phyloP scores from a whole-genome alignment of 768 basidiomycete genomes.

The Agrocybe pediades region DNA sequence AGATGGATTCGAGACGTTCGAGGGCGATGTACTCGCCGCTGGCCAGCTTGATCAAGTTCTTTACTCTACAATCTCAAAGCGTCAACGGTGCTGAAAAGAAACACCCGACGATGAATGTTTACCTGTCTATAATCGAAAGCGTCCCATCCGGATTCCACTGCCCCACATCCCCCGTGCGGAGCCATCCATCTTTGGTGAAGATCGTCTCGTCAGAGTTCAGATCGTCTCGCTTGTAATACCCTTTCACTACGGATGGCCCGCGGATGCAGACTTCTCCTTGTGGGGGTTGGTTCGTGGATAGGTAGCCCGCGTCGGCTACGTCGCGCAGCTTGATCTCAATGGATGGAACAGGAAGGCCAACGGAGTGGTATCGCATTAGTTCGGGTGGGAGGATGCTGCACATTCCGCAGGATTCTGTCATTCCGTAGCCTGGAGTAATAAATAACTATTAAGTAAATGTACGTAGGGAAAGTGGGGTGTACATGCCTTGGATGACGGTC shows the following conservation, averaged over 20 bases:
- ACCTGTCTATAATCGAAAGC: constrained; percentile 89
- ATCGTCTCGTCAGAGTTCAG: constrained; percentile 83
- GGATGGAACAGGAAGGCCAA: constrained; percentile 85
- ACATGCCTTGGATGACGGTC: constrained; percentile 81
- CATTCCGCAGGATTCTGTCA: constrained; percentile 97
- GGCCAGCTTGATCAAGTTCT: constrained; percentile 88
- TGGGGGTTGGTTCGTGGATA: constrained; percentile 66
- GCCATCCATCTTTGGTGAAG: constrained; percentile 91
- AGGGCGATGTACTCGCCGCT: constrained; percentile 53
- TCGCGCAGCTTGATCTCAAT: constrained; percentile 88
- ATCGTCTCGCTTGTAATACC: constrained; percentile 91
- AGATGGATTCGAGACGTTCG: constrained; percentile 5
- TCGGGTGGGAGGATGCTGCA: constrained; percentile 86
- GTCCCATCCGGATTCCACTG: constrained; percentile 96
- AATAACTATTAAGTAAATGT: not conserved
- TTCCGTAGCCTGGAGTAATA: constrained; percentile 72
- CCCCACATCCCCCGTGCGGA: constrained; percentile 93
- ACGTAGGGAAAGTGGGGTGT: not conserved
- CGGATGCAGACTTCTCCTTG: constrained; percentile 91
- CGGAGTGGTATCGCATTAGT: constrained; percentile 70
- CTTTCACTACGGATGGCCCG: constrained; percentile 84
- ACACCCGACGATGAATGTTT: not conserved
- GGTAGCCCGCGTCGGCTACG: constrained; percentile 84
- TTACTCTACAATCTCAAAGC: constrained; percentile 42
- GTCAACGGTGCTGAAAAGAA: too few species aligned